These are phyloP conservation scores for Coprinopsis strossmayeri DNA, from an alignment of 768 basidiomycete genomes.

Conservation along the genomic window DNA sequence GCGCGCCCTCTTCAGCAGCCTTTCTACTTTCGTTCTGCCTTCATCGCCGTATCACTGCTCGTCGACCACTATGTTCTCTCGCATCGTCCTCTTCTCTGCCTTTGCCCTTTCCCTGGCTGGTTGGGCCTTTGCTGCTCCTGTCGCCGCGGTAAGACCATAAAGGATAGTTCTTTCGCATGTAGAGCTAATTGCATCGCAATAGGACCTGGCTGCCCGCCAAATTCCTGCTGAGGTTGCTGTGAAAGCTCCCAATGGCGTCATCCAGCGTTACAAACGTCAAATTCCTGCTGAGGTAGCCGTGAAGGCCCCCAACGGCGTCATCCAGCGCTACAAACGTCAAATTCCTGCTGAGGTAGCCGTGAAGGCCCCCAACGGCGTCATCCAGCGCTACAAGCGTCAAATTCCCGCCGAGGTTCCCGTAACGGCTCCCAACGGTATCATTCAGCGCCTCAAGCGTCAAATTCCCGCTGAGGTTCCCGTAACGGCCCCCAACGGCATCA, in stretches of 20 bases:
- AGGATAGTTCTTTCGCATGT: background rate
- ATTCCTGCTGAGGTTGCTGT: constrained; percentile 17
- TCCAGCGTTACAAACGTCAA: constrained; percentile 13
- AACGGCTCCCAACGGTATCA: constrained; percentile 22
- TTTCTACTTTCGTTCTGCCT: constrained; percentile 14
- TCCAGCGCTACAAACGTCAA: constrained; percentile 12
- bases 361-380: background rate
- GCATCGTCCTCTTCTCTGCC: constrained; percentile 30
- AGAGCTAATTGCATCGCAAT: constrained; percentile 2
- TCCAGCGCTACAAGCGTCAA: constrained; percentile 12
- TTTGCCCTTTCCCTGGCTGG: constrained; percentile 36
- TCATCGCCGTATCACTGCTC: background rate
- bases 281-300: constrained; percentile 19
- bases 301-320: constrained; percentile 15
- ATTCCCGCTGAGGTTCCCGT: constrained; percentile 20
- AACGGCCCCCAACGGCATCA: constrained; percentile 22
- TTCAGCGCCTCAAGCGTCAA: constrained; percentile 14
- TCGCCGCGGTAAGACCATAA: constrained; percentile 30
- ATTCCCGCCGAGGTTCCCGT: constrained; percentile 17
- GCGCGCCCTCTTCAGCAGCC: constrained; percentile 23
- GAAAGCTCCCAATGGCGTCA: constrained; percentile 22
- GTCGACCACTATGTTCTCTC: constrained; percentile 37
- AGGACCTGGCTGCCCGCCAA: constrained; percentile 15
- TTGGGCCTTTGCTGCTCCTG: constrained; percentile 34
- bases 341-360: constrained; percentile 17